A percentile compares a stretch with the other conserved stretches of the same genome.
phyloP scores from a whole-genome alignment of 108 stramenopile species.

The Conticribra weissflogii region DNA sequence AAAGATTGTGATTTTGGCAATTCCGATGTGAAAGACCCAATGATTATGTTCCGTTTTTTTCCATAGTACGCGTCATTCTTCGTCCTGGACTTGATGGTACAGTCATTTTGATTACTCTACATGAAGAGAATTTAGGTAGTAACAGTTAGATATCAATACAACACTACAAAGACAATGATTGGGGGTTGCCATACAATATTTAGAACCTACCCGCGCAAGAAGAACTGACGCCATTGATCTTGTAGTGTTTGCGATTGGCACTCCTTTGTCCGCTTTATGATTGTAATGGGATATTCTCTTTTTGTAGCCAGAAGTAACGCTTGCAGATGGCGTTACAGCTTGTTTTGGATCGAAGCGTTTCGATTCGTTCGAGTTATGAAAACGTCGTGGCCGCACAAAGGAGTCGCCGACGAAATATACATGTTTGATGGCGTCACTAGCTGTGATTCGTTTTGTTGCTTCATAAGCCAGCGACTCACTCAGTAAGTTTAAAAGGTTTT shows the following conservation, averaged over 20 bases:
- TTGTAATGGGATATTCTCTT: neutral
- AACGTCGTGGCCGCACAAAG: conserved; percentile 26
- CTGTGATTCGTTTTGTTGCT: conserved; percentile 74
- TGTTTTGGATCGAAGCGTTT: conserved; percentile 9
- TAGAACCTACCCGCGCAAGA: conserved; percentile 25
- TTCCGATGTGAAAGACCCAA: neutral
- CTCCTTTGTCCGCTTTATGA: neutral
- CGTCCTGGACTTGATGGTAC: conserved; percentile 23
- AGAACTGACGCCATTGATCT: conserved; percentile 52
- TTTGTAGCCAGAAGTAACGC: conserved; percentile 17
- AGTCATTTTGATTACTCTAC: conserved; percentile 35
- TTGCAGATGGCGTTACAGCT: conserved; percentile 12
- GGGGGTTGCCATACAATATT: too few relatives aligned
- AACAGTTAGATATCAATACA: neutral
- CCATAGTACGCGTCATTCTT: conserved; percentile 37
- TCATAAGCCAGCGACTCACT: conserved; percentile 70
- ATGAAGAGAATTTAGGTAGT: neutral
- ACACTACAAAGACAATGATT: neutral
- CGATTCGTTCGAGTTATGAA: neutral
- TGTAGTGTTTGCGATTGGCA: conserved; percentile 16
- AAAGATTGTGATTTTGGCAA: conserved; percentile 15
- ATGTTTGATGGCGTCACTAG: conserved; percentile 69
- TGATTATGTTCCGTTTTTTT: conserved; percentile 9
- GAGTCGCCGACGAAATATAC: conserved; percentile 68
- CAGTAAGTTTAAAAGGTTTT: conserved; percentile 68